Base-by-base conservation (phyloP, 139 green algal species). In the Coelastrella sp. region DNA sequence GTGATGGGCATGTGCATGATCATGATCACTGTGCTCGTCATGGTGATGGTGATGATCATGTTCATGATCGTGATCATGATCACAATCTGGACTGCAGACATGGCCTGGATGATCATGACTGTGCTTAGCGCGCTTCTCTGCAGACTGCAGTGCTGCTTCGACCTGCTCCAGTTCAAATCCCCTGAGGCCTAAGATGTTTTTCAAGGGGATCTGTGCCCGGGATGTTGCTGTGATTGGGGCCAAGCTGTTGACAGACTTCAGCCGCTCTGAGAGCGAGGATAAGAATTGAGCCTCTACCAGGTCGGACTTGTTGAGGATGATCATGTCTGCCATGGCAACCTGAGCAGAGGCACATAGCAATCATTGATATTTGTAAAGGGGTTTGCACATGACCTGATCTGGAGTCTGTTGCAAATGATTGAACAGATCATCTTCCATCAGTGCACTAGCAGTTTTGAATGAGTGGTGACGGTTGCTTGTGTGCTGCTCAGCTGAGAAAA, bases 241-340 rank as follows among this genome's bases (percentile, higher is more conserved):
- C 78, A 99, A 85, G 17, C 64, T 71, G 91, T 99, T 99, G 89
- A 99, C 97, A 45, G 43, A 72, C 6, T 85, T 85, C 41, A 99
- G 90, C 34, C 95, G 91, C 1, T 34, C 30, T 86, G 95, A 87
- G 45, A 98, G 78, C 2, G 43, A 32, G 1, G 83, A 43, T 63
- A 98, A 68, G 2, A 86, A 85, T 5, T 63, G 3, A 9, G 38
- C 30, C 34, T 72, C 71, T 4, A 90, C 94, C 88, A 97, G 89
- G 88, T 98, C 95, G 4, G 90, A 94, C 89, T 99, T 99, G 94
- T 99, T 99, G 19, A 99, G 89, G 6, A 99, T 62, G 82, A 99
- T 95, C 35, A 95, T 90, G 82, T 99, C 97, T 4, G 97, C 97
- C 84, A 96, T 98, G 2, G 97, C 96, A 45, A 85, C 64, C 68